phyloP scores from a whole-genome alignment of 208 protist species.

The Herpetomonas samuelpessoai region DNA sequence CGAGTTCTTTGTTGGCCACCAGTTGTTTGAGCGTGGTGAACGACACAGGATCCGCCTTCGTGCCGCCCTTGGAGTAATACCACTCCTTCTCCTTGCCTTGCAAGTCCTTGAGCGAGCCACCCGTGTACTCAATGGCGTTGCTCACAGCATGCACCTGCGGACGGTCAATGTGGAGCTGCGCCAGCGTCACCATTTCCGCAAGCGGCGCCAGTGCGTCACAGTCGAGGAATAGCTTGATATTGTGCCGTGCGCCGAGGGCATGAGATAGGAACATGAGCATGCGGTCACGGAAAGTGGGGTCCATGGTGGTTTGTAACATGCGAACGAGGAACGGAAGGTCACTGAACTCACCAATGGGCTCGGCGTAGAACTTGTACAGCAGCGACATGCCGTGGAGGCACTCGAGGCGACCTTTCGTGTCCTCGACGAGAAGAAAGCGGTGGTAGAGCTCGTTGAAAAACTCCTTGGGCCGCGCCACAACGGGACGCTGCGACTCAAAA shows the following conservation, averaged over 20 bases:
- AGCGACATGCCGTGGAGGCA: slow-evolving; percentile 90
- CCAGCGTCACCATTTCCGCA: slow-evolving; percentile 88
- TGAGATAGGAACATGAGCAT: slow-evolving; percentile 82
- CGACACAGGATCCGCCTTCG: slow-evolving; percentile 54
- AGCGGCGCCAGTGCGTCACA: slow-evolving; percentile 76
- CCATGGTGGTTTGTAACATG: slow-evolving; percentile 68
- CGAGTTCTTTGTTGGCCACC: slow-evolving; percentile 45
- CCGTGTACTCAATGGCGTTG: slow-evolving; percentile 82
- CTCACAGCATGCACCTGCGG: slow-evolving; percentile 64
- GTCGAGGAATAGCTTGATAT: slow-evolving; percentile 93
- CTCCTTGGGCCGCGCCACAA: slow-evolving; percentile 74
- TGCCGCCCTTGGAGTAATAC: slow-evolving; percentile 64
- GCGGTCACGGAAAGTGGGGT: slow-evolving; percentile 84
- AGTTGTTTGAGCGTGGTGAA: slow-evolving; percentile 63
- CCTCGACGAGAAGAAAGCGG: slow-evolving; percentile 87
- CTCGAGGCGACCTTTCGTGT: slow-evolving; percentile 54
- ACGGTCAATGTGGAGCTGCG: slow-evolving; percentile 92
- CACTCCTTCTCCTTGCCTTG: slow-evolving; percentile 89
- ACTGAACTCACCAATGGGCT: slow-evolving; percentile 79
- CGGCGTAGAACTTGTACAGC: slow-evolving; percentile 85
- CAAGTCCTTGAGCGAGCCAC: slow-evolving; percentile 36
- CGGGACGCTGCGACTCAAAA: slow-evolving; percentile 70
- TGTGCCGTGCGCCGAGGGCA: slow-evolving; percentile 63
- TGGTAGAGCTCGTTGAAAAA: slow-evolving; percentile 95
- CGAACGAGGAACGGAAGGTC: slow-evolving; percentile 83